Conservation (phyloP, 2,329 filamentous ascomycete species). For the Cercospora sp. region DNA sequence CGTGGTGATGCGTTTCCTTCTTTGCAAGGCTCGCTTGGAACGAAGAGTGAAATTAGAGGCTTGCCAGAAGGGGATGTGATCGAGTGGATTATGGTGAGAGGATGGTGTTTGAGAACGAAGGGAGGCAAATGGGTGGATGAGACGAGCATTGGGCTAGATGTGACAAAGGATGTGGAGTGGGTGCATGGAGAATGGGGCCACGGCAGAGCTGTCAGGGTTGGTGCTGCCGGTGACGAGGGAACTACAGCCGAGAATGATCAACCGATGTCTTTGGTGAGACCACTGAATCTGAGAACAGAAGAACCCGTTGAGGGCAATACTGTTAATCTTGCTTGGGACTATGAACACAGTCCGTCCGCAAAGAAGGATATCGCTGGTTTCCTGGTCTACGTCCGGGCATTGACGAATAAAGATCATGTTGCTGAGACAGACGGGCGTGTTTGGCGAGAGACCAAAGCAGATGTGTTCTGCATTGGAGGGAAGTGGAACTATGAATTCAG, state of each 20-base stretch:
- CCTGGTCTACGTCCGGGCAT: slow-evolving; percentile 11
- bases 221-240: background rate
- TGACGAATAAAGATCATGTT: background rate
- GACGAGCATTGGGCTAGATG: background rate
- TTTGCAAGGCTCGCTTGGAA: slow-evolving; percentile 2
- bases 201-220: background rate
- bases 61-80: slow-evolving; percentile 9
- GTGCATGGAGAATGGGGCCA: background rate
- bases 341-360: background rate
- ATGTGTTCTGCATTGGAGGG: slow-evolving; percentile 5
- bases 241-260: background rate
- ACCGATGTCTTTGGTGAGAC: background rate
- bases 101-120: slow-evolving; percentile 9
- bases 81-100: slow-evolving; percentile 7
- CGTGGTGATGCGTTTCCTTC: slow-evolving; percentile 14
- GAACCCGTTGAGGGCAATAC: background rate
- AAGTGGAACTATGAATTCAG: slow-evolving; percentile 17
- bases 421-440: slow-evolving; percentile 11
- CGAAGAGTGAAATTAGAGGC: background rate
- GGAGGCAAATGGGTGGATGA: background rate
- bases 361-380: slow-evolving; percentile 6
- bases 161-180: background rate
- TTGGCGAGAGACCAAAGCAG: slow-evolving; percentile 3
- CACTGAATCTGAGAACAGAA: background rate
- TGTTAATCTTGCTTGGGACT: background rate